phyloP scores from a whole-genome alignment of 2,329 filamentous ascomycete species.

The Ophiosphaerella korrae region DNA sequence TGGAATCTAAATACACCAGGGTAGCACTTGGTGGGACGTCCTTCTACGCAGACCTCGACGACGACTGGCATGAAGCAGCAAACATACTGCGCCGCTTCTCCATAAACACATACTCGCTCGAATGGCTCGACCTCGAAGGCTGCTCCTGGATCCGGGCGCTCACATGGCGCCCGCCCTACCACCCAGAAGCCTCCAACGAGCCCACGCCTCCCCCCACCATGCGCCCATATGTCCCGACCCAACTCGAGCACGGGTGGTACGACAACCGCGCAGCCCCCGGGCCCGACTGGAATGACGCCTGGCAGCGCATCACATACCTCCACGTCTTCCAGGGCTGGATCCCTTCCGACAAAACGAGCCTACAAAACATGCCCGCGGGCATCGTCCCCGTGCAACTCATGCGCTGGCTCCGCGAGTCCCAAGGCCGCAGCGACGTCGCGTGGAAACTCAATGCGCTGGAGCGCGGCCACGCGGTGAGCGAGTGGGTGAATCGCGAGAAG shows the following conservation, averaged over 20 bases:
- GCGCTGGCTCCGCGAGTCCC: slow-evolving; percentile 43
- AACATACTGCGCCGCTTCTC: slow-evolving; percentile 62
- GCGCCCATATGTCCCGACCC: background rate
- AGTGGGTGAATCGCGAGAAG: slow-evolving; percentile 50
- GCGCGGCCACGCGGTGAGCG: slow-evolving; percentile 23
- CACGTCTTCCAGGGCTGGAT: slow-evolving; percentile 54
- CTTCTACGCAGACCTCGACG: slow-evolving; percentile 58
- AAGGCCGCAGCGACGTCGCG: slow-evolving; percentile 18
- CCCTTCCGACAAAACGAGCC: slow-evolving; percentile 35
- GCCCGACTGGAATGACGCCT: slow-evolving; percentile 49
- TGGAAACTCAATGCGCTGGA: slow-evolving; percentile 27
- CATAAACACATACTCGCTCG: slow-evolving; percentile 61
- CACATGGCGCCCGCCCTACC: slow-evolving; percentile 41
- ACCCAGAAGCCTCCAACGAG: too few species aligned
- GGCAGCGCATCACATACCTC: slow-evolving; percentile 52
- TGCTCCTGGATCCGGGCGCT: slow-evolving; percentile 64
- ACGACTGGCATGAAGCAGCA: slow-evolving; percentile 62
- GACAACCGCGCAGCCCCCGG: slow-evolving; percentile 14
- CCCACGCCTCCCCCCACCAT: background rate
- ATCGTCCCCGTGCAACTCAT: slow-evolving; percentile 42
- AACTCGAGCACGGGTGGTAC: slow-evolving; percentile 6
- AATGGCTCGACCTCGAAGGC: slow-evolving; percentile 67
- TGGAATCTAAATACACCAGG: slow-evolving; percentile 49
- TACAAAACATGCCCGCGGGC: slow-evolving; percentile 44
- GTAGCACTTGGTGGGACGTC: slow-evolving; percentile 58